Conservation (phyloP, 2,329 filamentous ascomycete species). For the Claviceps purpurea region DNA sequence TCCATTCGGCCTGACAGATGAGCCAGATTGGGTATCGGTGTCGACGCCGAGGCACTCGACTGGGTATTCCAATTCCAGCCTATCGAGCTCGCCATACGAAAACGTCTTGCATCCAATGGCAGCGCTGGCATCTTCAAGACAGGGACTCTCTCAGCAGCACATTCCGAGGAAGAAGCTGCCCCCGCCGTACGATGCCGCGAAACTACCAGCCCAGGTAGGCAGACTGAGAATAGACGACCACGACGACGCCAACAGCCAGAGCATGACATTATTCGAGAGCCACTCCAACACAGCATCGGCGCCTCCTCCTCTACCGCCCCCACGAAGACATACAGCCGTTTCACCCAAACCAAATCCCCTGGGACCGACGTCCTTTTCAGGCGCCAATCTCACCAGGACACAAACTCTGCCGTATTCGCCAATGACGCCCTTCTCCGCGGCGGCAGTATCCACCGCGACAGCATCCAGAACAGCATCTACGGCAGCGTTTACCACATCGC, state of each 20-base stretch:
- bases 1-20: slow-evolving; percentile 60
- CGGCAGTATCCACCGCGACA: background rate
- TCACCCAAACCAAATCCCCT: slow-evolving; percentile 4
- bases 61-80: slow-evolving; percentile 40
- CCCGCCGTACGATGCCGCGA: slow-evolving; percentile 33
- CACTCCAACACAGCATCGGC: background rate
- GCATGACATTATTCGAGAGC: background rate
- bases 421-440: slow-evolving; percentile 15
- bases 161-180: slow-evolving; percentile 34
- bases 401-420: slow-evolving; percentile 15
- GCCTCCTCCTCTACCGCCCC: slow-evolving; percentile 26
- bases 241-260: background rate
- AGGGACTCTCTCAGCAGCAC: slow-evolving; percentile 27
- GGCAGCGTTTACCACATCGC: slow-evolving; percentile 19
- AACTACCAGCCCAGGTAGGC: slow-evolving; percentile 32
- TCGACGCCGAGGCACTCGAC: slow-evolving; percentile 42
- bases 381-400: slow-evolving; percentile 11
- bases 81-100: slow-evolving; percentile 47
- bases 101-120: slow-evolving; percentile 36
- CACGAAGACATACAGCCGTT: slow-evolving; percentile 27
- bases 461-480: too few relatives aligned
- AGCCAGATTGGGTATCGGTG: slow-evolving; percentile 73
- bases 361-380: slow-evolving; percentile 2
- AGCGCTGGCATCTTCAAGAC: slow-evolving; percentile 23
- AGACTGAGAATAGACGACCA: slow-evolving; percentile 22